A percentile compares a stretch with the other conserved stretches of the same genome.
phyloP scores from a whole-genome alignment of 2,329 filamentous ascomycete species.

The Intubia oerlemansii region DNA sequence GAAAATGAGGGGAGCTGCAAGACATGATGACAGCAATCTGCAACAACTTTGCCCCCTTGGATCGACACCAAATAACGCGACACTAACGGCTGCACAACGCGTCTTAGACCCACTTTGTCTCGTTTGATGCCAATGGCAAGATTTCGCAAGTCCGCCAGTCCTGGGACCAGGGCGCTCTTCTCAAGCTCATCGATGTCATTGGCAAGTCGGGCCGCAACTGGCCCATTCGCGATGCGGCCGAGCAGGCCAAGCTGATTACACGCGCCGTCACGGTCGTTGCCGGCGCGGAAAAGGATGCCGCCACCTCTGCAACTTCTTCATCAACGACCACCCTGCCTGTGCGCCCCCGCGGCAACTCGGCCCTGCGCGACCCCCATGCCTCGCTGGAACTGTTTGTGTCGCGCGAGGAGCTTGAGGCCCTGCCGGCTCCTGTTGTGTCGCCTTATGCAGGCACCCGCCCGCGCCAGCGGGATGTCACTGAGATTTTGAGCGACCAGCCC shows the following conservation, averaged over 20 bases:
- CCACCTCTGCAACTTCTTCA: conserved; percentile 11
- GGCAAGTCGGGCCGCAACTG: conserved; percentile 78
- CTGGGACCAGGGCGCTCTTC: conserved; percentile 86
- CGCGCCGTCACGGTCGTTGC: conserved; percentile 27
- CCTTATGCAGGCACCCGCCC: conserved; percentile 39
- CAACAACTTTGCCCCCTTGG: too few species aligned
- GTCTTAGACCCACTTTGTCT: conserved; percentile 66
- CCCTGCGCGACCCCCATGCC: conserved; percentile 42
- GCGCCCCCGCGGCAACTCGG: conserved; percentile 29
- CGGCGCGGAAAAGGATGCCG: conserved; percentile 21
- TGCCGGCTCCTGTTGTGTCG: conserved; percentile 25
- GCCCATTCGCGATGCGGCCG: conserved; percentile 76
- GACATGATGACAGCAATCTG: too few species aligned
- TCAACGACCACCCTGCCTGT: too few species aligned
- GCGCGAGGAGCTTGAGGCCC: conserved; percentile 30
- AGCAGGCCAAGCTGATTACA: conserved; percentile 61
- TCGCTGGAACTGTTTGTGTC: conserved; percentile 56
- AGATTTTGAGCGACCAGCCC: conserved; percentile 42
- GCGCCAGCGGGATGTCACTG: conserved; percentile 45
- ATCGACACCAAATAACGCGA: too few species aligned
- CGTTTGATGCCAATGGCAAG: conserved; percentile 54
- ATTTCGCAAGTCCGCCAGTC: conserved; percentile 74
- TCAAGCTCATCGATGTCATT: conserved; percentile 89
- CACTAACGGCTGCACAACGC: conserved; percentile 4
- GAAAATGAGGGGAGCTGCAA: too few species aligned